These are phyloP conservation scores for Neurospora cerealis DNA, from an alignment of 495 filamentous ascomycete species.

Conservation along the genomic window DNA sequence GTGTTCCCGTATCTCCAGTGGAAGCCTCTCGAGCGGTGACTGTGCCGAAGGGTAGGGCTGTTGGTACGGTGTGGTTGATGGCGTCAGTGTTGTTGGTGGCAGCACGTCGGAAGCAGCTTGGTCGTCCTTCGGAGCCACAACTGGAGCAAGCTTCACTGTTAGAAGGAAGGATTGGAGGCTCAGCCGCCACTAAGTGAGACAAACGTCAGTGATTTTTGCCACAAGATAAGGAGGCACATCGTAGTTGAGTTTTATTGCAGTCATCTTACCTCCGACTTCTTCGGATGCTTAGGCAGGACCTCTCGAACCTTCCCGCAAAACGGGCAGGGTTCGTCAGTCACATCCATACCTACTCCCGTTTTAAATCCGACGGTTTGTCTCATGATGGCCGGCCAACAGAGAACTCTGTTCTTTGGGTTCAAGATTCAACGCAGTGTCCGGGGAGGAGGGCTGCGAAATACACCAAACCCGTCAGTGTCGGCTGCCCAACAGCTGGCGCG, in stretches of 20 bases:
- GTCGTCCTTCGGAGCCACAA: not conserved
- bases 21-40: not conserved
- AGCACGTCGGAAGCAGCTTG: not conserved
- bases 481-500: not conserved
- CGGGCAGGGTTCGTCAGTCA: not conserved
- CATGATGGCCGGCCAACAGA: not conserved
- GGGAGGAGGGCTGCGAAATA: not conserved
- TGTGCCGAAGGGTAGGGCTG: not conserved
- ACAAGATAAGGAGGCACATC: not conserved
- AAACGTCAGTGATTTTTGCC: not conserved
- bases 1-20: not conserved
- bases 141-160: not conserved
- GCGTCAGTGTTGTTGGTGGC: not conserved
- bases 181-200: not conserved
- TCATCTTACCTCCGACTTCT: not conserved
- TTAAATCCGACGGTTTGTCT: not conserved
- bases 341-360: not conserved
- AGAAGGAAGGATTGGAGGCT: not conserved
- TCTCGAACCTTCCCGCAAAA: not conserved
- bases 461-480: not conserved
- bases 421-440: not conserved
- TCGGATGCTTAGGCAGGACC: not conserved
- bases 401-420: not conserved
- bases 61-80: not conserved
- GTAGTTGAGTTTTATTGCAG: not conserved